phyloP scores from a whole-genome alignment of 768 basidiomycete species.

The Zangia roseola region DNA sequence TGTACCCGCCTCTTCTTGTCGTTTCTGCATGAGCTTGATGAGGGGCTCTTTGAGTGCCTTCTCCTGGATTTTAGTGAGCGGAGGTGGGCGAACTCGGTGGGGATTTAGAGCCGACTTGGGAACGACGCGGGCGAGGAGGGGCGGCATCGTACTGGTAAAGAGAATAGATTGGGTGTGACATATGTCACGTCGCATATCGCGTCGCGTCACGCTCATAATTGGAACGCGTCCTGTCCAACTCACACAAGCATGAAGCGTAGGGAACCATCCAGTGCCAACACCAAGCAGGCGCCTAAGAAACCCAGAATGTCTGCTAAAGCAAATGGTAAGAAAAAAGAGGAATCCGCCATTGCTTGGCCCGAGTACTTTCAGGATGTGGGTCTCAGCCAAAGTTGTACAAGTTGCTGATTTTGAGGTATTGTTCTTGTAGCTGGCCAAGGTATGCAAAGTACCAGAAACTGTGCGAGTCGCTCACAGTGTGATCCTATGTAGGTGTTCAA shows the following conservation, averaged over 20 bases:
- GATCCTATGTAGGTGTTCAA: conserved; percentile 40
- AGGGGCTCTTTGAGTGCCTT: conserved; percentile 34
- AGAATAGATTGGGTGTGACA: not conserved
- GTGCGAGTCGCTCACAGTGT: not conserved
- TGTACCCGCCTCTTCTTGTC: conserved; percentile 37
- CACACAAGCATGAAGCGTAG: conserved; percentile 15
- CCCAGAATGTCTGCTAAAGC: conserved; percentile 6
- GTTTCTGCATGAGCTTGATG: conserved; percentile 41
- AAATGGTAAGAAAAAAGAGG: conserved; percentile 21
- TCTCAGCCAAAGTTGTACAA: not conserved
- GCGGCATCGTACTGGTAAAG: conserved; percentile 6
- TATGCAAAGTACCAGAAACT: conserved; percentile 18
- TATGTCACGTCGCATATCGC: conserved; percentile 22
- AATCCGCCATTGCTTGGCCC: conserved; percentile 45
- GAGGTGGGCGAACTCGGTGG: conserved; percentile 25
- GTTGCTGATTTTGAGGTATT: conserved; percentile 1
- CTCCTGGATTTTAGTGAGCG: conserved; percentile 32
- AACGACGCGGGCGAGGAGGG: conserved; percentile 36
- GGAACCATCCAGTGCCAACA: not conserved
- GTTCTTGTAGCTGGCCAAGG: conserved; percentile 61
- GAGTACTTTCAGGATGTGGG: conserved; percentile 57
- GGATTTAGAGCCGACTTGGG: conserved; percentile 32
- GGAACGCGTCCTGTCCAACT: not conserved
- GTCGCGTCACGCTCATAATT: conserved; percentile 15
- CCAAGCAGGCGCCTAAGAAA: conserved; percentile 12